Evolutionary conservation across 2,329 filamentous ascomycete species (phyloP).

Genomic region (Thelonectria rubi): DNA sequence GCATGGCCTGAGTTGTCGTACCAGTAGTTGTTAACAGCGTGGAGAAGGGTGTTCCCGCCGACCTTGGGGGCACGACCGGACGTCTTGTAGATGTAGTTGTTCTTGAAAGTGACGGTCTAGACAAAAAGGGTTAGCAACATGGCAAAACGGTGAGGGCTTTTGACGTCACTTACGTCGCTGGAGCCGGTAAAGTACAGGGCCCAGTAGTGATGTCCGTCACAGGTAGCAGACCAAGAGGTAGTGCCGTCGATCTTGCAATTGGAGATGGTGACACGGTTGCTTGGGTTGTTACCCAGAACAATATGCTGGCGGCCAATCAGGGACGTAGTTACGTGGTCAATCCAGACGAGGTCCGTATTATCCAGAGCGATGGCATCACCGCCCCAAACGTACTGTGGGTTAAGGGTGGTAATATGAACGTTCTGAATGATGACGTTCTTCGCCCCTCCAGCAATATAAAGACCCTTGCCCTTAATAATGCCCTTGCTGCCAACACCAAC

Average conservation of each 20-base stretch:
- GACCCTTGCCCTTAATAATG: conserved; percentile 66
- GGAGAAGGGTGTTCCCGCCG: conserved; percentile 61
- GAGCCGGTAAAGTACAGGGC: conserved; percentile 63
- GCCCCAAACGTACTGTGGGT: conserved; percentile 66
- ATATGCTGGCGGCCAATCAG: conserved; percentile 67
- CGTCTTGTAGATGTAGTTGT: conserved; percentile 68
- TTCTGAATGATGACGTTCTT: conserved; percentile 68
- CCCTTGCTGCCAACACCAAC: conserved; percentile 60
- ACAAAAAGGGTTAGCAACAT: neutral
- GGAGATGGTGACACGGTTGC: conserved; percentile 64
- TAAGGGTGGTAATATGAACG: conserved; percentile 62
- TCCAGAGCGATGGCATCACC: conserved; percentile 64
- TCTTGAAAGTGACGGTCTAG: conserved; percentile 60
- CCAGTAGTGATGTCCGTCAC: conserved; percentile 69
- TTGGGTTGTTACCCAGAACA: conserved; percentile 61
- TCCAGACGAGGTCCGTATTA: conserved; percentile 55
- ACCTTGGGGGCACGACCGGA: conserved; percentile 65
- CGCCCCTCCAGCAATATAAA: conserved; percentile 56
- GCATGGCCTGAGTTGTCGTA: conserved; percentile 62
- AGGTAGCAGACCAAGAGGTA: conserved; percentile 62
- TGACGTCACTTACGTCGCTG: conserved; percentile 51
- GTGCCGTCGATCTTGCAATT: conserved; percentile 66
- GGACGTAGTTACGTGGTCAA: conserved; percentile 63
- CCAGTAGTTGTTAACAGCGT: conserved; percentile 70
- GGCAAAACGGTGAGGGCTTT: neutral